Conservation (phyloP, 352 stramenopile genomes). For the Pythium dissotocum region DNA sequence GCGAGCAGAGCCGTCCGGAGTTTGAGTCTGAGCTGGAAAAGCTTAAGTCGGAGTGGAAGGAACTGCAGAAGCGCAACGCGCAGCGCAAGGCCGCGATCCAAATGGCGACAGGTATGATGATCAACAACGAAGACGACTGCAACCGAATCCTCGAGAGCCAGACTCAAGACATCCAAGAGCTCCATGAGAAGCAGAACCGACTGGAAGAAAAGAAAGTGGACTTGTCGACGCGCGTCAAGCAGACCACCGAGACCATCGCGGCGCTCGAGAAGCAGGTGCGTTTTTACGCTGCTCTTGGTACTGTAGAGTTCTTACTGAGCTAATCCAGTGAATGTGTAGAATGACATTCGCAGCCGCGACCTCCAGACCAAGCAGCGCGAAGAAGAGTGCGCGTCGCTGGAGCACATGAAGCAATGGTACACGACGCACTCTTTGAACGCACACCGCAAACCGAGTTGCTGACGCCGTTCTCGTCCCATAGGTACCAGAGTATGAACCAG, state of each 20-base stretch:
- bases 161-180: slow-evolving; percentile 70
- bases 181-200: slow-evolving; percentile 65
- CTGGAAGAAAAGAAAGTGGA: slow-evolving; percentile 77
- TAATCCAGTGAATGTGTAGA: slow-evolving; percentile 29
- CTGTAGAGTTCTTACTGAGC: background rate
- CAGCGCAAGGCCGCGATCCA: slow-evolving; percentile 72
- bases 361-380: slow-evolving; percentile 73
- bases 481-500: slow-evolving; percentile 65
- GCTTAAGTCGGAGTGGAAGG: slow-evolving; percentile 62
- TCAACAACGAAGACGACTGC: slow-evolving; percentile 85
- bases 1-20: slow-evolving; percentile 34
- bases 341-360: slow-evolving; percentile 67
- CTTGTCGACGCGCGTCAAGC: slow-evolving; percentile 64
- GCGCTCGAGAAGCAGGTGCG: slow-evolving; percentile 55
- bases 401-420: slow-evolving; percentile 79
- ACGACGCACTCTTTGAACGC: background rate
- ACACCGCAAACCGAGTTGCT: background rate
- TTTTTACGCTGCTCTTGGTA: background rate
- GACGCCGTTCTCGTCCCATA: slow-evolving; percentile 19
- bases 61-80: slow-evolving; percentile 71
- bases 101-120: slow-evolving; percentile 63
- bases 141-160: slow-evolving; percentile 67
- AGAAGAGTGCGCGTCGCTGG: slow-evolving; percentile 64
- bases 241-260: slow-evolving; percentile 57
- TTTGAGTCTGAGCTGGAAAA: slow-evolving; percentile 55